These are phyloP conservation scores for Stylonectria norvegica DNA, from an alignment of 2,329 filamentous ascomycete species.

Conservation along the genomic window DNA sequence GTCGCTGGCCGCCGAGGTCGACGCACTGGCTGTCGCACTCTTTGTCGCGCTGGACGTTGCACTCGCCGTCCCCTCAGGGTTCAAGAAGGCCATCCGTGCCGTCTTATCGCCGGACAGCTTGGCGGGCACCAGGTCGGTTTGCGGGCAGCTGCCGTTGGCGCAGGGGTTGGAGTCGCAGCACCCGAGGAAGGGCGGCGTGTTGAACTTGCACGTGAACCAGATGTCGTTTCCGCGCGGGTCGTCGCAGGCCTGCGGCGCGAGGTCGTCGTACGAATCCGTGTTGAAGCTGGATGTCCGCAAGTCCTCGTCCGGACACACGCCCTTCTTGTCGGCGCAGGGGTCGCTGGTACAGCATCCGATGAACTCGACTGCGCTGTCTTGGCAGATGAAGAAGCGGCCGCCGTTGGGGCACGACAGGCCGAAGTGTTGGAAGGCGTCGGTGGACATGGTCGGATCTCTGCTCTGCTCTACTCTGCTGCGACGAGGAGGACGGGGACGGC, in stretches of 20 bases:
- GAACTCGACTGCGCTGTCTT: constrained; percentile 31
- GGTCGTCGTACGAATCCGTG: constrained; percentile 25
- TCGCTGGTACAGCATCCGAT: constrained; percentile 40
- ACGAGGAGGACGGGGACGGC: too few relatives aligned
- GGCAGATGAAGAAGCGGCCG: constrained; percentile 39
- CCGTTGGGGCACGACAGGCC: constrained; percentile 33
- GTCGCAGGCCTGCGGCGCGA: constrained; percentile 34
- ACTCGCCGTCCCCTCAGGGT: constrained; percentile 2
- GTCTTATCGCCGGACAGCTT: constrained; percentile 11
- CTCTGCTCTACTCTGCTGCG: too few relatives aligned
- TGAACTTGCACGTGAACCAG: constrained; percentile 37
- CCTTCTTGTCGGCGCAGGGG: constrained; percentile 28
- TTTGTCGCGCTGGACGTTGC: constrained; percentile 1
- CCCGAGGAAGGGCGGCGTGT: constrained; percentile 36
- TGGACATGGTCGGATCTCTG: too few relatives aligned
- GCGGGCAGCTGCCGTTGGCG: constrained; percentile 10
- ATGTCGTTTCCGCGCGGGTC: constrained; percentile 10
- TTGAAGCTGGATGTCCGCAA: constrained; percentile 32
- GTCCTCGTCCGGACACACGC: constrained; percentile 33
- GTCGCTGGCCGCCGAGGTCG: not conserved
- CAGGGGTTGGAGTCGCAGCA: constrained; percentile 34
- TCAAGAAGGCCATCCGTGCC: constrained; percentile 15
- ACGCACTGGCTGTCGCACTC: constrained; percentile 2
- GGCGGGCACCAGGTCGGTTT: constrained; percentile 12
- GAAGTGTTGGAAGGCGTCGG: too few relatives aligned